These are phyloP conservation scores for Gossypium mustelinum DNA, from an alignment of 345 rosid genomes.

Conservation along the genomic window DNA sequence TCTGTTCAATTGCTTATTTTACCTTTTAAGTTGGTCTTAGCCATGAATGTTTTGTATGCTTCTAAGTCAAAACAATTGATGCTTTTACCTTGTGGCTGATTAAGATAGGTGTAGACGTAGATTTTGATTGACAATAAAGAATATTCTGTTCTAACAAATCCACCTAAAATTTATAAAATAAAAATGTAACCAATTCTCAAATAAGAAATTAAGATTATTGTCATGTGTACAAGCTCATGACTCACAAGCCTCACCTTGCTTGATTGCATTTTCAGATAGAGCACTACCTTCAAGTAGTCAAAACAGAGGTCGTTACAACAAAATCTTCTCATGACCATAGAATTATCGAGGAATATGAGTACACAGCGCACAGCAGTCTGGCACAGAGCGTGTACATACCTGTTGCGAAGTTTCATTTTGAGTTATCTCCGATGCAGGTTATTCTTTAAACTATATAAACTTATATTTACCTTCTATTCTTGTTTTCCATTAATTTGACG, in stretches of 20 bases:
- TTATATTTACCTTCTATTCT: neutral
- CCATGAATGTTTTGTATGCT: neutral
- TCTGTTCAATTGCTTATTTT: conserved; percentile 7
- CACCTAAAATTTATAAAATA: neutral
- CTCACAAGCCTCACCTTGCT: neutral
- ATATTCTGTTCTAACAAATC: neutral
- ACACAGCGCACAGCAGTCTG: conserved; percentile 94
- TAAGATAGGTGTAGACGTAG: neutral
- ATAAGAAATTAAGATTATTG: no score
- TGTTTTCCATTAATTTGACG: neutral
- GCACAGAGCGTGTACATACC: conserved; percentile 72
- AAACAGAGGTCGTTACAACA: conserved; percentile 73
- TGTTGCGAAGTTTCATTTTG: conserved; percentile 84
- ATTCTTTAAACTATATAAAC: conserved; percentile 8
- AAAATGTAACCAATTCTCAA: neutral
- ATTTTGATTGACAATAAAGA: neutral
- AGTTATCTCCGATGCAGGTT: conserved; percentile 99
- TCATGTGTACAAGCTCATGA: neutral
- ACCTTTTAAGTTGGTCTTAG: neutral
- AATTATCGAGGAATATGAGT: conserved; percentile 80
- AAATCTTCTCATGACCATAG: conserved; percentile 36
- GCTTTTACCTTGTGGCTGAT: neutral
- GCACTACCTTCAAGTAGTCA: conserved; percentile 94
- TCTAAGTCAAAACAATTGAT: neutral
- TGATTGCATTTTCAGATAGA: conserved; percentile 62